phyloP scores from a whole-genome alignment of 2,329 filamentous ascomycete genomes.

The Pseudogymnoascus sp. region DNA sequence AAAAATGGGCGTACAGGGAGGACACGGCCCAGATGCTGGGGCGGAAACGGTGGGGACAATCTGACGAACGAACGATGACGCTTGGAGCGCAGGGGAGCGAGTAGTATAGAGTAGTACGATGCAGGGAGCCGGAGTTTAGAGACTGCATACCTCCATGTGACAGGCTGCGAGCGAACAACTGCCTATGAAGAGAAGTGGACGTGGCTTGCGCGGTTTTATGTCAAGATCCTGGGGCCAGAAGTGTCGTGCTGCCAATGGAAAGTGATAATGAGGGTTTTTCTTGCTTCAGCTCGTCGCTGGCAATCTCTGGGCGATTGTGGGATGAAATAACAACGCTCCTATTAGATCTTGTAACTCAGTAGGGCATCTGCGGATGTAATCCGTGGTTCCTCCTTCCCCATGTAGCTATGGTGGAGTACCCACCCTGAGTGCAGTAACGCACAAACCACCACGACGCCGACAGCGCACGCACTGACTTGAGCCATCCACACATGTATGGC shows the following conservation, averaged over 20 bases:
- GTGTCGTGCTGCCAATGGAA: not conserved
- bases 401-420: not conserved
- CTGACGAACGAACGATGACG: not conserved
- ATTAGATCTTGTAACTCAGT: not conserved
- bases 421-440: not conserved
- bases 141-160: not conserved
- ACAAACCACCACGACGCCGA: not conserved
- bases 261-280: not conserved
- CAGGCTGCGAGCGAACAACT: not conserved
- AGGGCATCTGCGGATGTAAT: not conserved
- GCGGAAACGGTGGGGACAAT: not conserved
- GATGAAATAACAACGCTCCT: not conserved
- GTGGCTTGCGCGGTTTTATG: not conserved
- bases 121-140: not conserved
- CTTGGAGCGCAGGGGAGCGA: not conserved
- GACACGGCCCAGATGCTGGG: not conserved
- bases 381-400: not conserved
- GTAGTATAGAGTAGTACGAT: not conserved
- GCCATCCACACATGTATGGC: not conserved
- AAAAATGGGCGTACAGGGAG: not conserved
- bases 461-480: not conserved
- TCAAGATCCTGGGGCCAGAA: not conserved
- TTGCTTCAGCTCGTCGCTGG: not conserved
- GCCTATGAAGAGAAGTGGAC: not conserved
- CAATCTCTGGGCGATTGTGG: not conserved